These are phyloP conservation scores for Cercophora samala DNA, from an alignment of 495 filamentous ascomycete genomes.

Conservation along the genomic window DNA sequence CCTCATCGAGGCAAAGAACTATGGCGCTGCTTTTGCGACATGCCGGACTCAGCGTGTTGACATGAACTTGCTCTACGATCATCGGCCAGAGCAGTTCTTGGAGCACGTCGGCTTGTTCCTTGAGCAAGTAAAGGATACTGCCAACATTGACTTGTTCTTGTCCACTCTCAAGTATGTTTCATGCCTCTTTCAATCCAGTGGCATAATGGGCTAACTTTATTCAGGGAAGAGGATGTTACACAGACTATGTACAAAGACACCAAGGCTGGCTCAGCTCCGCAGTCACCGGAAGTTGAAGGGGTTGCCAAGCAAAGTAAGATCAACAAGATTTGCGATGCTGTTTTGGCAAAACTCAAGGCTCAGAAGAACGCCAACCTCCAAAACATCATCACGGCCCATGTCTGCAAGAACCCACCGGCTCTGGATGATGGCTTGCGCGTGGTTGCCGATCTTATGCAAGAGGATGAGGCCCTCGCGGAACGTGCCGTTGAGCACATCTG, in stretches of 20 bases:
- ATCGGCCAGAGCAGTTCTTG: constrained; percentile 80
- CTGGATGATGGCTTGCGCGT: constrained; percentile 80
- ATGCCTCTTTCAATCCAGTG: background rate
- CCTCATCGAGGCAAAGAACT: constrained; percentile 74
- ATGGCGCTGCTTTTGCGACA: constrained; percentile 75
- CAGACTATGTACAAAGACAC: constrained; percentile 93
- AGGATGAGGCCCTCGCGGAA: constrained; percentile 67
- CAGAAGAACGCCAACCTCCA: constrained; percentile 70
- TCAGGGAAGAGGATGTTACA: constrained; percentile 88
- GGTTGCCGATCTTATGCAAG: constrained; percentile 67
- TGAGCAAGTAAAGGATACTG: constrained; percentile 77
- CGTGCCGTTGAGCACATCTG: constrained; percentile 92
- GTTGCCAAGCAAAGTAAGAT: constrained; percentile 56
- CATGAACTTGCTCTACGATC: constrained; percentile 97
- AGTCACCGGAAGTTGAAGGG: constrained; percentile 11
- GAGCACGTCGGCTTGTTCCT: constrained; percentile 71
- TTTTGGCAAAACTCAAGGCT: constrained; percentile 62
- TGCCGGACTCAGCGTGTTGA: constrained; percentile 93
- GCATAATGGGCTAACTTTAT: constrained; percentile 6
- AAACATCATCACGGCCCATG: constrained; percentile 89
- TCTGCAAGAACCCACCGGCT: constrained; percentile 88
- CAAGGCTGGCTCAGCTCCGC: constrained; percentile 32
- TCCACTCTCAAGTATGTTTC: constrained; percentile 75
- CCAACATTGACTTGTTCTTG: constrained; percentile 87
- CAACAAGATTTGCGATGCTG: constrained; percentile 84